These are phyloP conservation scores for Lasiodiplodia sp. DNA, from an alignment of 2,329 filamentous ascomycete species.

Conservation along the genomic window DNA sequence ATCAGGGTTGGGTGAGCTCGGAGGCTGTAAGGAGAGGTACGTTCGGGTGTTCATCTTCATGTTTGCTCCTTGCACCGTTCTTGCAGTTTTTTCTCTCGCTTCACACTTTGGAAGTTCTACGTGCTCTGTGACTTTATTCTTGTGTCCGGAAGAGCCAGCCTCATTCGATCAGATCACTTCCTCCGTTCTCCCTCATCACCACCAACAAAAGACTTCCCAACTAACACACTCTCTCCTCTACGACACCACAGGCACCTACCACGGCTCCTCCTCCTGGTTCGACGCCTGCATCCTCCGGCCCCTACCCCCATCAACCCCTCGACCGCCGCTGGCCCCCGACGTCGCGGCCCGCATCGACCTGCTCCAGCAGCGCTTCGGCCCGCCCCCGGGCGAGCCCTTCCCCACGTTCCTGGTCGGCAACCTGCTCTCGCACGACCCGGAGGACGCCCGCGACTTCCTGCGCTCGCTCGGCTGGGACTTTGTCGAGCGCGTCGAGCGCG, in stretches of 20 bases:
- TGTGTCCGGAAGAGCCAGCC: background rate
- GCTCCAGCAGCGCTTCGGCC: slow-evolving; percentile 2
- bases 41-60: background rate
- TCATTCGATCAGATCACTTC: background rate
- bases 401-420: slow-evolving; percentile 32
- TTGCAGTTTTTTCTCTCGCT: background rate
- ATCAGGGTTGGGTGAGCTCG: slow-evolving; percentile 44
- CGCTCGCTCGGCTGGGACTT: slow-evolving; percentile 22
- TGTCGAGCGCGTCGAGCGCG: slow-evolving; percentile 24
- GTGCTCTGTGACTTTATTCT: background rate
- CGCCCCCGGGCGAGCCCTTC: slow-evolving; percentile 34
- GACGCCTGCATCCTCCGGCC: slow-evolving; percentile 42
- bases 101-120: background rate
- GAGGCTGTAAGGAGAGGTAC: background rate
- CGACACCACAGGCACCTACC: slow-evolving; percentile 33
- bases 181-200: background rate
- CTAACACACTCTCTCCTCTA: background rate
- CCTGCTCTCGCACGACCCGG: slow-evolving; percentile 20
- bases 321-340: slow-evolving; percentile 18
- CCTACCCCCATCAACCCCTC: slow-evolving; percentile 34
- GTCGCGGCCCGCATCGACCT: slow-evolving; percentile 25
- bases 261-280: slow-evolving; percentile 42
- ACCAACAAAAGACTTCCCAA: background rate
- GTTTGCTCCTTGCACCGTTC: background rate
- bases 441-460: background rate